These are phyloP conservation scores for Tolypocladium pustulatum DNA, from an alignment of 2,329 filamentous ascomycete genomes.

Conservation along the genomic window DNA sequence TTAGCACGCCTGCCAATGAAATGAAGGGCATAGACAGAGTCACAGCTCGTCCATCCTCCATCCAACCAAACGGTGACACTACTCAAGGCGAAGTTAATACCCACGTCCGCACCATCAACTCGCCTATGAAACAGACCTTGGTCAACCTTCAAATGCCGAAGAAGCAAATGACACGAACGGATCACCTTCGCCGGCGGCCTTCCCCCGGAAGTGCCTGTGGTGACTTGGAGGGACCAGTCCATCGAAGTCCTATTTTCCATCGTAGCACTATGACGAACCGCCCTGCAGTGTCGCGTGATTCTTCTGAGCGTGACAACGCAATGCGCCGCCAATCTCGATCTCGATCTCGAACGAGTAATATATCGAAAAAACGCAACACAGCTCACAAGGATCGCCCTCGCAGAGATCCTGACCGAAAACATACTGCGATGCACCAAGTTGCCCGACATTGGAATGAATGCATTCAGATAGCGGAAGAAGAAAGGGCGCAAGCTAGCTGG, in stretches of 20 bases:
- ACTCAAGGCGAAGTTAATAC: neutral
- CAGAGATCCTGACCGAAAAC: conserved; percentile 14
- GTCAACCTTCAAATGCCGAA: neutral
- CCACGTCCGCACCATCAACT: too few relatives aligned
- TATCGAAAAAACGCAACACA: conserved; percentile 18
- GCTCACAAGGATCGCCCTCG: conserved; percentile 6
- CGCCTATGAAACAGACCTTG: neutral
- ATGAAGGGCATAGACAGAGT: neutral
- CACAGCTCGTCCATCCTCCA: neutral
- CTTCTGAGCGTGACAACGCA: neutral
- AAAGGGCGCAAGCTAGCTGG: conserved; percentile 12
- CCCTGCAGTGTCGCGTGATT: neutral
- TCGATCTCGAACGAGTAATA: conserved; percentile 20
- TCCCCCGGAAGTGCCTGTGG: conserved; percentile 16
- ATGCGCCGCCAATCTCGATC: conserved; percentile 12
- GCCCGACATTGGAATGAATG: conserved; percentile 23
- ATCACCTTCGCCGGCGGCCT: neutral
- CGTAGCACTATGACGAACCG: neutral
- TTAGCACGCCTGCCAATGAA: neutral
- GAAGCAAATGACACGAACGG: neutral
- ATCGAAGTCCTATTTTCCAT: conserved; percentile 8
- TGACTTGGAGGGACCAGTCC: conserved; percentile 18
- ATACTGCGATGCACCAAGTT: conserved; percentile 19
- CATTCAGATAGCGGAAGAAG: conserved; percentile 18
- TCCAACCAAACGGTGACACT: neutral